Conservation (phyloP, 2,329 filamentous ascomycete species). For the Calonectria montana region DNA sequence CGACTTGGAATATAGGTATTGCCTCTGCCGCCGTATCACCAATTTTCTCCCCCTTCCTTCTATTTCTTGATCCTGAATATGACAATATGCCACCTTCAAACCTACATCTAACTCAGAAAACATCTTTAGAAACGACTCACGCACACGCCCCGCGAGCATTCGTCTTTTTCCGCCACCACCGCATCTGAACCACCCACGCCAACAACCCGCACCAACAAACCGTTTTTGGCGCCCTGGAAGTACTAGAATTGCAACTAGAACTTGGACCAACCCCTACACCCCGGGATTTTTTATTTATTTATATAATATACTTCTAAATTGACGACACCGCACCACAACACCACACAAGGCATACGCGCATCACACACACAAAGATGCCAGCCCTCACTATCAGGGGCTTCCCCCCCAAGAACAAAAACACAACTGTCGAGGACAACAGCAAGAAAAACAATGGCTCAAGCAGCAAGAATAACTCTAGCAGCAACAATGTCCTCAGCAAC, state of each 20-base stretch:
- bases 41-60: conserved; percentile 19
- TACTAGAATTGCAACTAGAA: conserved; percentile 1
- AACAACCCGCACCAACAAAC: neutral
- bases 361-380: conserved; percentile 31
- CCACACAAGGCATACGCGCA: conserved; percentile 2
- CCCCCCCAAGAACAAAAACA: conserved; percentile 31
- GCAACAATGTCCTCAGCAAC: conserved; percentile 20
- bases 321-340: neutral
- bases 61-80: conserved; percentile 20
- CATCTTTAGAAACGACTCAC: conserved; percentile 27
- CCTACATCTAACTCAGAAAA: neutral
- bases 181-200: neutral
- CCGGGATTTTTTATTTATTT: neutral
- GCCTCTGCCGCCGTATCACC: conserved; percentile 23
- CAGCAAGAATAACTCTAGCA: conserved; percentile 21
- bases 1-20: conserved; percentile 27
- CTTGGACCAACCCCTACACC: neutral
- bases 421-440: conserved; percentile 29
- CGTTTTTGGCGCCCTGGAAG: neutral
- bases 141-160: conserved; percentile 22
- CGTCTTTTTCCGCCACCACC: conserved; percentile 23
- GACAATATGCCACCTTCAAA: conserved; percentile 18
- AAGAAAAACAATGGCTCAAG: conserved; percentile 19
- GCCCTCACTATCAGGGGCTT: conserved; percentile 42
- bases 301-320: neutral